phyloP scores from a whole-genome alignment of 2,329 filamentous ascomycete genomes.

The Fusarium hostae region DNA sequence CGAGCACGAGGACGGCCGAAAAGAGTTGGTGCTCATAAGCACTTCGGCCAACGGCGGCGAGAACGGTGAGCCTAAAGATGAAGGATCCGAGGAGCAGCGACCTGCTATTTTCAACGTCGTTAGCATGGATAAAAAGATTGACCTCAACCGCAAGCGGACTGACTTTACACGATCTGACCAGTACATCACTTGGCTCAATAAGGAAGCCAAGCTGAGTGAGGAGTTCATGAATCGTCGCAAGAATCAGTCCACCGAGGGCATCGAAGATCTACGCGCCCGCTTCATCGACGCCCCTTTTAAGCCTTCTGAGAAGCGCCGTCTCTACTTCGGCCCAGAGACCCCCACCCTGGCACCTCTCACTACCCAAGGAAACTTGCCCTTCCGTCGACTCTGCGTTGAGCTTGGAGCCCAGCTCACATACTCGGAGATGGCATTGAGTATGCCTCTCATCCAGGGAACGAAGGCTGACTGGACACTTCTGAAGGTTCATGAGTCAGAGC shows the following conservation, averaged over 20 bases:
- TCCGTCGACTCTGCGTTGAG: conserved; percentile 87
- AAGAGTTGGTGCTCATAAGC: conserved; percentile 77
- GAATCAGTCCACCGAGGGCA: conserved; percentile 56
- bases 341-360: conserved; percentile 94
- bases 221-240: conserved; percentile 55
- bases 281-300: conserved; percentile 89
- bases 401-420: conserved; percentile 94
- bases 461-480: conserved; percentile 95
- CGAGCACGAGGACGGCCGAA: conserved; percentile 79
- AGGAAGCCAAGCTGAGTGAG: conserved; percentile 60
- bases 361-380: conserved; percentile 95
- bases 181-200: conserved; percentile 82
- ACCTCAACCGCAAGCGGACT: conserved; percentile 77
- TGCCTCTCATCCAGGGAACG: conserved; percentile 88
- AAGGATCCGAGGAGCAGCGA: conserved; percentile 62
- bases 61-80: conserved; percentile 48
- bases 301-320: conserved; percentile 89
- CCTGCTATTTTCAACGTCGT: conserved; percentile 82
- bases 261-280: conserved; percentile 78
- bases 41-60: conserved; percentile 43
- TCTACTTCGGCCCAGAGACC: conserved; percentile 95
- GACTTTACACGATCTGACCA: conserved; percentile 78
- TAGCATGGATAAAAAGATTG: conserved; percentile 74
- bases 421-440: conserved; percentile 96
- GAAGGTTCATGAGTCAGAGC: conserved; percentile 89